Evolutionary conservation across 2,329 filamentous ascomycete species (phyloP), one percentile per base, ranked within the genome.

Genomic region (Fusarium pseudograminearum): DNA sequence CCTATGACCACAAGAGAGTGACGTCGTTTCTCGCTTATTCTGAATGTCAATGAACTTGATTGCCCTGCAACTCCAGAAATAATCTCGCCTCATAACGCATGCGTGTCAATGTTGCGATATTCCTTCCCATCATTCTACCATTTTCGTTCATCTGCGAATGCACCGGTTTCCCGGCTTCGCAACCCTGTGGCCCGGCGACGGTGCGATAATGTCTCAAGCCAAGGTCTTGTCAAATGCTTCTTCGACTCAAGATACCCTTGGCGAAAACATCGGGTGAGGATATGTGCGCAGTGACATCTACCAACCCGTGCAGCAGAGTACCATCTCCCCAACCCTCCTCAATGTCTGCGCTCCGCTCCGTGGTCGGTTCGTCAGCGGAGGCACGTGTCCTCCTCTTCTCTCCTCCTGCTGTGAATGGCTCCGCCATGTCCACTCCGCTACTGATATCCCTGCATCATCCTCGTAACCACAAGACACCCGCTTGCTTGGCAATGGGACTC

Each of bases 221-320:
- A 69, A 70, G 59, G 55, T 36, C 68, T 71, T 70, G 68, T 69
- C 55, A 65, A 70, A 70, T 69, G 68, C 68, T 70, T 70, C 68
- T 69, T 71, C 64, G 6, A 54, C 45, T 47, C 40, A 40, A 20
- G 44, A 45, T 15, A 3, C 50, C 22, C 61, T 65, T 65, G 62
- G 61, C 62, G 54, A 65, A 34, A 48, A 28, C 6, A 46, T 31
- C 44, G 44, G 44, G 18, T 31, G 48, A 52, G 48, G 7, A 51
- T 51, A 51, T 40, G 48, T 4, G 33, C 48, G 5, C 36, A 63
- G 60, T 62, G 60, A 62, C 57, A 62, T 54, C 40, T 36, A 24
- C 36, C 6, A 36, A 55, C 18, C 33, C 22, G 47, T 33, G 24
- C 44, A 33, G 20, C 12, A 4, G 5, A 30, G 28, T 10, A n/a